Evolutionary conservation across 805 yeast species (phyloP).

Genomic region (Candida sakaeoensis): DNA sequence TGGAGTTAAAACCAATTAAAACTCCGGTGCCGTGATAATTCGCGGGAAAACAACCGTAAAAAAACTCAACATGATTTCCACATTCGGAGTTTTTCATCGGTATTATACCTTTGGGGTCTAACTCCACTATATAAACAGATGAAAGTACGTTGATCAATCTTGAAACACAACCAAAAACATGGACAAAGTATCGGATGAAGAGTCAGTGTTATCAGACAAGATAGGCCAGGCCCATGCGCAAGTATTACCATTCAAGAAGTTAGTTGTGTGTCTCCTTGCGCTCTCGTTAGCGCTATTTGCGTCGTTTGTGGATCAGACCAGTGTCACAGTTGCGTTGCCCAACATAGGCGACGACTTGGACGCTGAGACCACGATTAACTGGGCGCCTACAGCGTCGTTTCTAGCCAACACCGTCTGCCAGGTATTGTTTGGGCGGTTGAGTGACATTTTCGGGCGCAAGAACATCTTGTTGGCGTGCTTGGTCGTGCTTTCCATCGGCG

Average conservation of each 20-base stretch:
- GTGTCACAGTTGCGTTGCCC: slow-evolving; percentile 47
- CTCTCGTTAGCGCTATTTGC: slow-evolving; percentile 38
- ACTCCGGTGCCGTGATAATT: not conserved
- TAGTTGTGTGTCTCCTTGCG: slow-evolving; percentile 34
- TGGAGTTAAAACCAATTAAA: not conserved
- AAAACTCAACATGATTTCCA: not conserved
- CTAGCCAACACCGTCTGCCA: slow-evolving; percentile 52
- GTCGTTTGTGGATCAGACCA: slow-evolving; percentile 48
- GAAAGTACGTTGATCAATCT: not conserved
- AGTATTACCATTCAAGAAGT: slow-evolving; percentile 33
- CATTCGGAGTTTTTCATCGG: not conserved
- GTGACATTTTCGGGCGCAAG: slow-evolving; percentile 56
- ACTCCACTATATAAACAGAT: not conserved
- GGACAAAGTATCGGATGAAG: slow-evolving; percentile 4
- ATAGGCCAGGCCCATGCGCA: slow-evolving; percentile 42
- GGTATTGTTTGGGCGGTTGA: slow-evolving; percentile 49
- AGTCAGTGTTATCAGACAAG: slow-evolving; percentile 16
- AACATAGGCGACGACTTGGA: slow-evolving; percentile 45
- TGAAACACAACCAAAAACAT: too few species aligned
- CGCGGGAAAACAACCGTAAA: not conserved
- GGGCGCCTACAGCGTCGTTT: slow-evolving; percentile 57
- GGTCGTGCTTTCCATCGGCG: slow-evolving; percentile 37
- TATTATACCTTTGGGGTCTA: not conserved
- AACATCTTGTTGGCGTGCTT: slow-evolving; percentile 38
- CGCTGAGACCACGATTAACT: slow-evolving; percentile 47